Evolutionary conservation across 306 rosid genomes (phyloP).

Genomic region (Prunus salicina): DNA sequence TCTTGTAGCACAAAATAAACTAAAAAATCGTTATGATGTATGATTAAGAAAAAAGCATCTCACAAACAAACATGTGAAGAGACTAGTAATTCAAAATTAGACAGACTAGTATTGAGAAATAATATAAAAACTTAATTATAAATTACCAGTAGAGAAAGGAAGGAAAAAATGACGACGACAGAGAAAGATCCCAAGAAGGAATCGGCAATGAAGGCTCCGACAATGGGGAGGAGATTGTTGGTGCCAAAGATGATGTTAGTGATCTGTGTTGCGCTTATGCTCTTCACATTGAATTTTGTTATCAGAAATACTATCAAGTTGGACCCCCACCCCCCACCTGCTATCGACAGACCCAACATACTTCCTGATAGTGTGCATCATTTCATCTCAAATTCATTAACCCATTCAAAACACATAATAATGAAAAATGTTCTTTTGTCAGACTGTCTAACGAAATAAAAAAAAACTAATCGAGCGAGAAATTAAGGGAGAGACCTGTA

Average conservation of each 20-base stretch:
- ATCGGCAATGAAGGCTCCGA: constrained; percentile 39
- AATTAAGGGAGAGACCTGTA: constrained; percentile 14
- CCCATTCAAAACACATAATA: background rate
- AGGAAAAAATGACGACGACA: constrained; percentile 27
- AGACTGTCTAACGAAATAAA: background rate
- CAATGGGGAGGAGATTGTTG: constrained; percentile 27
- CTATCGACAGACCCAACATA: constrained; percentile 27
- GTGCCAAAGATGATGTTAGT: constrained; percentile 33
- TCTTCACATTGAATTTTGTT: constrained; percentile 28
- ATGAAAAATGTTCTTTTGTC: background rate
- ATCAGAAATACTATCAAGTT: constrained; percentile 41
- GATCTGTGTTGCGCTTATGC: constrained; percentile 40
- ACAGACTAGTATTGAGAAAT: no score
- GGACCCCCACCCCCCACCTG: constrained; percentile 29
- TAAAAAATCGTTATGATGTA: no score
- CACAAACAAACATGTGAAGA: no score
- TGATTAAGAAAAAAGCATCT: no score
- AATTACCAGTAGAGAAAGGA: constrained; percentile 37
- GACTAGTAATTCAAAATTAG: no score
- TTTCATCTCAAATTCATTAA: background rate
- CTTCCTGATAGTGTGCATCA: constrained; percentile 15
- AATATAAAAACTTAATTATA: background rate
- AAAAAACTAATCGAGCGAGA: background rate
- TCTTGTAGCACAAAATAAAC: no score
- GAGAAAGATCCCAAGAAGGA: constrained; percentile 34